These are phyloP conservation scores for Thinopyrum obtusiflorum DNA, from an alignment of 202 grass and related monocot species.

Conservation along the genomic window DNA sequence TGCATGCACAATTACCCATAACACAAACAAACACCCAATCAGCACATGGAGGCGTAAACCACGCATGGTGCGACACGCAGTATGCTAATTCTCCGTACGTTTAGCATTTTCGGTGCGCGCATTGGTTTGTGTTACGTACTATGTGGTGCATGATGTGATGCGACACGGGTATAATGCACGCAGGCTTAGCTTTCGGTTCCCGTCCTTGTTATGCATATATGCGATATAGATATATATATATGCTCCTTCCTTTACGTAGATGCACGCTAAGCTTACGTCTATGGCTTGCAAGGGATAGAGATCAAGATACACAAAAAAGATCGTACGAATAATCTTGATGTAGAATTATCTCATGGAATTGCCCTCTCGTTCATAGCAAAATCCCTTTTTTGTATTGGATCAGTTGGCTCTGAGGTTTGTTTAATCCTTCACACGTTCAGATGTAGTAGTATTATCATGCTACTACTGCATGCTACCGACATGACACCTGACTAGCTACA, in stretches of 20 bases:
- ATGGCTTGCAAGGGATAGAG: background rate
- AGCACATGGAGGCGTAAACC: background rate
- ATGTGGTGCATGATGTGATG: background rate
- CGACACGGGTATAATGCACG: background rate
- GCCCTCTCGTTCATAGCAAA: too few relatives aligned
- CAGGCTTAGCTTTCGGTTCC: background rate
- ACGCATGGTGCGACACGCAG: too few relatives aligned
- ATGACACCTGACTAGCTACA: too few relatives aligned
- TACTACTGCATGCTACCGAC: too few relatives aligned
- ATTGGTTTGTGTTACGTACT: background rate
- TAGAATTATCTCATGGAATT: background rate
- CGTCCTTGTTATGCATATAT: background rate
- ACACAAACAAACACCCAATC: background rate
- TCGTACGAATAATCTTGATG: background rate
- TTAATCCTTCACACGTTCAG: too few relatives aligned
- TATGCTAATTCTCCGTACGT: too few relatives aligned
- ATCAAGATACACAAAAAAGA: too few relatives aligned
- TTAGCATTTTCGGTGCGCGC: background rate
- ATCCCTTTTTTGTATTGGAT: too few relatives aligned
- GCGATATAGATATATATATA: background rate
- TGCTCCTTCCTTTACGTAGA: background rate
- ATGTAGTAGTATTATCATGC: too few relatives aligned
- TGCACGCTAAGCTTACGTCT: too few relatives aligned
- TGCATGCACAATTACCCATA: background rate
- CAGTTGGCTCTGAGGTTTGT: too few relatives aligned